Conservation (phyloP, 1,284 basidiomycete species). For the Trichosporon faecale region DNA sequence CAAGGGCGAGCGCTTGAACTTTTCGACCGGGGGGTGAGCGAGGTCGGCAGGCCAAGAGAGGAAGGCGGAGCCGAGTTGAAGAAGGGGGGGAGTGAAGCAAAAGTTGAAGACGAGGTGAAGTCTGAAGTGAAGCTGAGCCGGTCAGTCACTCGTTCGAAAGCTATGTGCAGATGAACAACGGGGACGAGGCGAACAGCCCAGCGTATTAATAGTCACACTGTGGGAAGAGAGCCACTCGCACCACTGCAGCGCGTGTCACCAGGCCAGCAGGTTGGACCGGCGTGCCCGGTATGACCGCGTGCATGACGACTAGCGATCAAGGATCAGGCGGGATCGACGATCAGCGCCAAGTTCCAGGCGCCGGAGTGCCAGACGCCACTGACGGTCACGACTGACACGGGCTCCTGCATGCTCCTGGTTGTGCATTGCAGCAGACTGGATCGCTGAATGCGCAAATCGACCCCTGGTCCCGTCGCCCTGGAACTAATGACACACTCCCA, state of each 20-base stretch:
- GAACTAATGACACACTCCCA: slow-evolving; percentile 2
- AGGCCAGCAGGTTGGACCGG: no score
- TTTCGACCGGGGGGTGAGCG: background rate
- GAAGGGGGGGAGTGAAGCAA: background rate
- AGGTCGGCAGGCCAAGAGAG: background rate
- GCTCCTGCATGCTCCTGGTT: background rate
- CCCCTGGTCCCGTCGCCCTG: slow-evolving; percentile 1
- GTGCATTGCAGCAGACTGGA: background rate
- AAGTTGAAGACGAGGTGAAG: background rate
- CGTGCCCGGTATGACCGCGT: no score
- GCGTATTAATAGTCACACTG: background rate
- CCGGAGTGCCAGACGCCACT: background rate
- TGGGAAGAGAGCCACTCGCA: no score
- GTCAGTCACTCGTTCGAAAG: background rate
- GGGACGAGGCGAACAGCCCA: background rate
- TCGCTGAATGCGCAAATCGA: background rate
- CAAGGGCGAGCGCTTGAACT: background rate
- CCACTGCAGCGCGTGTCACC: no score
- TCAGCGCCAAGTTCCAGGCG: background rate
- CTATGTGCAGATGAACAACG: background rate
- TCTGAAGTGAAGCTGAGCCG: background rate
- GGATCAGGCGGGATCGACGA: background rate
- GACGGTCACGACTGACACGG: background rate
- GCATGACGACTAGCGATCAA: no score
- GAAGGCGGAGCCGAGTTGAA: background rate